phyloP scores from a whole-genome alignment of 495 filamentous ascomycete species.

The Penicillium lividum region DNA sequence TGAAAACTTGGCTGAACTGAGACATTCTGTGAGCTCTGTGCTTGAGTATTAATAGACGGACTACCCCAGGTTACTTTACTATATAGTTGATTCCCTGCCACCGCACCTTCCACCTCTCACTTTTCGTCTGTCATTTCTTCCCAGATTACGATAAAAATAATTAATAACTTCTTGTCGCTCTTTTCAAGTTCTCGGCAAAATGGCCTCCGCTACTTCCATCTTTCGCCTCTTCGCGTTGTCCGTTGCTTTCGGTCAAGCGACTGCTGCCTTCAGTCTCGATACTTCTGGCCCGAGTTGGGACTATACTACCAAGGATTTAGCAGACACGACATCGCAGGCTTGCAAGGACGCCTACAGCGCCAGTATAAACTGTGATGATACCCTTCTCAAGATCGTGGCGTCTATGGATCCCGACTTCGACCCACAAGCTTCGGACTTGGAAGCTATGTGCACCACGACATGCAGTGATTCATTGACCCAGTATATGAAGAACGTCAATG shows the following conservation, averaged over 20 bases:
- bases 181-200: constrained; percentile 8
- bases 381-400: constrained; percentile 27
- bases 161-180: too few species aligned
- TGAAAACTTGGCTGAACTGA: too few species aligned
- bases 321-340: constrained; percentile 28
- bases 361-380: constrained; percentile 30
- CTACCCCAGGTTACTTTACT: too few species aligned
- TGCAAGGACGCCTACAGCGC: constrained; percentile 37
- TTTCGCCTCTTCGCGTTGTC: constrained; percentile 19
- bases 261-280: constrained; percentile 29
- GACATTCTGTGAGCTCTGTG: too few species aligned
- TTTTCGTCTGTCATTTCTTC: too few species aligned
- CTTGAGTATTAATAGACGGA: too few species aligned
- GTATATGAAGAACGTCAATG: constrained; percentile 31
- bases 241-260: constrained; percentile 18
- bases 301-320: constrained; percentile 31
- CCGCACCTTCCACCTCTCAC: too few species aligned
- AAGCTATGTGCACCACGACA: constrained; percentile 27
- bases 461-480: constrained; percentile 29
- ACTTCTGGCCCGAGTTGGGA: constrained; percentile 25
- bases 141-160: too few species aligned
- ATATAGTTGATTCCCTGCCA: too few species aligned
- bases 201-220: constrained; percentile 11
- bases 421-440: constrained; percentile 23
- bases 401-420: constrained; percentile 28